Conservation (phyloP, 164 flowering plant genomes). For the Vitis vinifera region ASM3070453v1 NC_081814.1:6258501-6259000, state of each 20-base stretch:
- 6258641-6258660: no score
- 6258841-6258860: not conserved
- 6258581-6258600: not conserved
- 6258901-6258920: not conserved
- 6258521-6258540: no score
- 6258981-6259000: constrained; percentile 37
- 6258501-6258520: no score
- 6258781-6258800: no score
- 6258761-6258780: not conserved
- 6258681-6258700: not conserved
- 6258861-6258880: not conserved
- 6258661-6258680: not conserved
- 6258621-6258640: not conserved
- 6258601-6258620: not conserved
- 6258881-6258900: not conserved
- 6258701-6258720: not conserved
- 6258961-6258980: constrained; percentile 25
- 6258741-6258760: not conserved
- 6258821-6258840: not conserved
- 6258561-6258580: no score
- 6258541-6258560: no score
- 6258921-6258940: not conserved
- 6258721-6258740: not conserved
- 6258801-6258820: no score
- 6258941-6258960: not conserved